Percentiles rank a stretch among this genome's conserved stretches.
These are phyloP conservation scores for Chlorociboria aeruginascens DNA, from an alignment of 495 filamentous ascomycete genomes.

Conservation along the genomic window DNA sequence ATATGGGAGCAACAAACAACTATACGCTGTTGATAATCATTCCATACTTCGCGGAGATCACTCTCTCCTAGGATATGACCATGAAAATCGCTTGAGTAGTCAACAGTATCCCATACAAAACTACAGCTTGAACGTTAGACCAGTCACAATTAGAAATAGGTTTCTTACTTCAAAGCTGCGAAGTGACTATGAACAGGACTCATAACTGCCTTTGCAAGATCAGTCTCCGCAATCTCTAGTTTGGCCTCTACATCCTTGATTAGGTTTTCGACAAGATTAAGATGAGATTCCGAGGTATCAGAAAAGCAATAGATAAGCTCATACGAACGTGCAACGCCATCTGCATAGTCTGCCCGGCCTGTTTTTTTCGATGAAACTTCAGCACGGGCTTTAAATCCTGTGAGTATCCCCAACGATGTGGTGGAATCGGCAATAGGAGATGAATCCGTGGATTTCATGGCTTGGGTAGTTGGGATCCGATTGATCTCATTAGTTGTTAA, in stretches of 20 bases:
- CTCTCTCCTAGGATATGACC: too few species aligned
- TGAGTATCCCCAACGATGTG: background rate
- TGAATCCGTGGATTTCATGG: background rate
- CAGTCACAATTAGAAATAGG: background rate
- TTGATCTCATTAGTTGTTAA: background rate
- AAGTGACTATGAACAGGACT: conserved; percentile 61
- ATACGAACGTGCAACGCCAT: conserved; percentile 61
- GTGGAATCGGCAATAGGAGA: background rate
- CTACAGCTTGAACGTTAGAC: conserved; percentile 1
- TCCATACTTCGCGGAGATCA: too few species aligned
- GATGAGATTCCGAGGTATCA: background rate
- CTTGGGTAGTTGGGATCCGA: too few species aligned
- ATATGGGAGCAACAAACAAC: conserved; percentile 44
- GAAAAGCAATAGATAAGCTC: conserved; percentile 33
- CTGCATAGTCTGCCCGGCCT: conserved; percentile 75
- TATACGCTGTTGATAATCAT: conserved; percentile 27
- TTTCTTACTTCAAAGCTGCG: conserved; percentile 45
- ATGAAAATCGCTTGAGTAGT: background rate
- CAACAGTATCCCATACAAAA: conserved; percentile 12
- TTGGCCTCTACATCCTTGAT: conserved; percentile 33
- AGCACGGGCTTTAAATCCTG: conserved; percentile 31
- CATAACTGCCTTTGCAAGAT: conserved; percentile 48
- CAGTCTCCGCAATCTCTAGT: conserved; percentile 37
- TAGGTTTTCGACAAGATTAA: conserved; percentile 4
- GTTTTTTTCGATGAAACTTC: conserved; percentile 44